A percentile compares a stretch with the other conserved stretches of the same genome.
Conservation (phyloP, 352 stramenopile species). For the Chrysophaeum taylorii region DNA sequence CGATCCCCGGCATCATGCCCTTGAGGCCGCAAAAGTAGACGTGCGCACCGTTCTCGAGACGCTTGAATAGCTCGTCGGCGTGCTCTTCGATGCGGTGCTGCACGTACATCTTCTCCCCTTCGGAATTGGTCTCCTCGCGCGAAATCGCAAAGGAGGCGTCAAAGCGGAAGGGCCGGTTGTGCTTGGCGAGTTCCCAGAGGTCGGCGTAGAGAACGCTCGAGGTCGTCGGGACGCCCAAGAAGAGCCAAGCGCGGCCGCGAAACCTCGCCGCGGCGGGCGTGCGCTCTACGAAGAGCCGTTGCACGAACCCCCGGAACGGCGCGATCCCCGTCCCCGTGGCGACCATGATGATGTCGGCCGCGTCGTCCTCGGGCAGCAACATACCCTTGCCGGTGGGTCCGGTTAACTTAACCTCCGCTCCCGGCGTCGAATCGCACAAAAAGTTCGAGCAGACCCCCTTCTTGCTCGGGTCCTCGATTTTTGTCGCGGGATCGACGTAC, state of each 20-base stretch:
- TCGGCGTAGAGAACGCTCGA: constrained; percentile 58
- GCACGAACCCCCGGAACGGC: constrained; percentile 61
- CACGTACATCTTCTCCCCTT: constrained; percentile 55
- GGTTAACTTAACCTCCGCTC: constrained; percentile 44
- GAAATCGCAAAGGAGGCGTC: constrained; percentile 60
- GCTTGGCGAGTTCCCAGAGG: constrained; percentile 50
- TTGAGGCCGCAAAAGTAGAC: constrained; percentile 78
- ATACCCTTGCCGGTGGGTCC: constrained; percentile 54
- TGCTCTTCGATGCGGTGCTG: constrained; percentile 65
- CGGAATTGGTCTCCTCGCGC: constrained; percentile 58
- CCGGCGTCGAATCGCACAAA: constrained; percentile 50
- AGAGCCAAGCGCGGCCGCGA: constrained; percentile 52
- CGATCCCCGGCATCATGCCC: constrained; percentile 72
- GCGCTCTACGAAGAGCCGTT: constrained; percentile 62
- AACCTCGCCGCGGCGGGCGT: constrained; percentile 51
- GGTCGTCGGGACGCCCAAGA: constrained; percentile 59
- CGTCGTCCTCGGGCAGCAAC: constrained; percentile 51
- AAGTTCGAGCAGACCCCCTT: constrained; percentile 63
- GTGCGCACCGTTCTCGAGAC: constrained; percentile 63
- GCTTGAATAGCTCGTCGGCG: constrained; percentile 65
- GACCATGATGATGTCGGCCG: constrained; percentile 65
- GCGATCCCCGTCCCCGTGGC: constrained; percentile 67
- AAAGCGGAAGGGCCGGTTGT: constrained; percentile 37
- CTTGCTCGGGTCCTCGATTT: constrained; percentile 47
- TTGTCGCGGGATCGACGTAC: constrained; percentile 49